phyloP scores from a whole-genome alignment of 2,329 filamentous ascomycete genomes.

The Fusarium algeriense region DNA sequence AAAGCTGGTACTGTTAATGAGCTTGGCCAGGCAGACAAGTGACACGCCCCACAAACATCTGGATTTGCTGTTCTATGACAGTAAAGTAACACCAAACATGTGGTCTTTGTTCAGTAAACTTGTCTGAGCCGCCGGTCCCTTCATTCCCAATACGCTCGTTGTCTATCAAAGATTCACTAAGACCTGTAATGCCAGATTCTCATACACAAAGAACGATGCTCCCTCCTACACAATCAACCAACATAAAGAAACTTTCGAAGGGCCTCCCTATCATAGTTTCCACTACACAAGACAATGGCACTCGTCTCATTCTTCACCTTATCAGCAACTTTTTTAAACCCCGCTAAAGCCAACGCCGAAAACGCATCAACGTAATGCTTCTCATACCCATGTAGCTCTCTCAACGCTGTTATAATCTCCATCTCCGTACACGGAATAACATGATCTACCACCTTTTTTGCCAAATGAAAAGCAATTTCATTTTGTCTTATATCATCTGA shows the following conservation, averaged over 20 bases:
- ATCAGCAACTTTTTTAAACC: conserved; percentile 1
- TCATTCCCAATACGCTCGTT: too few species aligned
- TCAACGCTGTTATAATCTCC: not conserved
- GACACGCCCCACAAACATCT: not conserved
- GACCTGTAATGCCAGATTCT: too few species aligned
- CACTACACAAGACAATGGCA: not conserved
- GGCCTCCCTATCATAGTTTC: not conserved
- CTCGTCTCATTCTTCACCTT: not conserved
- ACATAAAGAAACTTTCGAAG: not conserved
- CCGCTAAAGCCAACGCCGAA: not conserved
- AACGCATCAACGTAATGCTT: not conserved
- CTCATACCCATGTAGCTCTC: conserved; percentile 1
- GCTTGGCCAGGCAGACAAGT: not conserved
- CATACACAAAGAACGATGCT: too few species aligned
- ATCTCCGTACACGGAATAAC: not conserved
- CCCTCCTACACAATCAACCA: not conserved
- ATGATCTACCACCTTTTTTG: not conserved
- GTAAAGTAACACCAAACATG: too few species aligned
- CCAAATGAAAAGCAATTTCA: not conserved
- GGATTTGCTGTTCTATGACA: too few species aligned
- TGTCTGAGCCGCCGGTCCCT: too few species aligned
- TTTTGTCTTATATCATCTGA: not conserved
- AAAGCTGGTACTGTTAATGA: not conserved
- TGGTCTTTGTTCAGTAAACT: too few species aligned
- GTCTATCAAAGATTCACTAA: too few species aligned